A percentile compares a stretch with the other conserved stretches of the same genome.
phyloP scores from a whole-genome alignment of 164 flowering plant species.

The Cinnamomum chago region DNA sequence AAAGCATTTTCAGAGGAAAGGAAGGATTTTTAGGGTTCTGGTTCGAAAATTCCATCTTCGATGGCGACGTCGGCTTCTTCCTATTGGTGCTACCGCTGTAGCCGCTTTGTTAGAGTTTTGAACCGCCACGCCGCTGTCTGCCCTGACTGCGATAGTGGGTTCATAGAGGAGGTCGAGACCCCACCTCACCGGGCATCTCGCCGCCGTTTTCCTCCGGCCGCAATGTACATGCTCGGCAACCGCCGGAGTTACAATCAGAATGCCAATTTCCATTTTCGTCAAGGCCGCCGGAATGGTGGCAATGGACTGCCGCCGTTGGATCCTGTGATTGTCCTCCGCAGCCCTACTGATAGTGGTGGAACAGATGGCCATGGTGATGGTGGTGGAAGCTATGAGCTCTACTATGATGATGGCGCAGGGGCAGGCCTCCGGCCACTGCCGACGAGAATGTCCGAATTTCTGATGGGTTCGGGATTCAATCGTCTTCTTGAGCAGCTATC shows the following conservation, averaged over 20 bases:
- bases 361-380: conserved; percentile 13
- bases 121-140: conserved; percentile 28
- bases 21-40: conserved; percentile 3
- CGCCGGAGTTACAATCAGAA: conserved; percentile 17
- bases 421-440: conserved; percentile 77
- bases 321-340: conserved; percentile 66
- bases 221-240: conserved; percentile 32
- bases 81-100: conserved; percentile 70
- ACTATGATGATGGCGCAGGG: conserved; percentile 68
- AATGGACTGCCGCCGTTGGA: conserved; percentile 51
- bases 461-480: conserved; percentile 79
- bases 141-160: conserved; percentile 62
- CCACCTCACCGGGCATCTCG: conserved; percentile 19
- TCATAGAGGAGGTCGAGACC: conserved; percentile 47
- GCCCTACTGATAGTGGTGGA: conserved; percentile 26
- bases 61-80: conserved; percentile 21
- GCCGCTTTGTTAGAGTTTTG: conserved; percentile 34
- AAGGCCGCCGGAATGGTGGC: conserved; percentile 39
- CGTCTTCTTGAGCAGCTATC: conserved; percentile 60
- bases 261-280: conserved; percentile 22
- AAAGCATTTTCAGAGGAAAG: background rate
- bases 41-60: conserved; percentile 18
- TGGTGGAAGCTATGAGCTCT: conserved; percentile 49
- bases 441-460: conserved; percentile 53
- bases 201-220: conserved; percentile 34